Evolutionary conservation across 202 grass and related monocot species (phyloP).

Genomic region (Miscanthus sacchariflorus): DNA sequence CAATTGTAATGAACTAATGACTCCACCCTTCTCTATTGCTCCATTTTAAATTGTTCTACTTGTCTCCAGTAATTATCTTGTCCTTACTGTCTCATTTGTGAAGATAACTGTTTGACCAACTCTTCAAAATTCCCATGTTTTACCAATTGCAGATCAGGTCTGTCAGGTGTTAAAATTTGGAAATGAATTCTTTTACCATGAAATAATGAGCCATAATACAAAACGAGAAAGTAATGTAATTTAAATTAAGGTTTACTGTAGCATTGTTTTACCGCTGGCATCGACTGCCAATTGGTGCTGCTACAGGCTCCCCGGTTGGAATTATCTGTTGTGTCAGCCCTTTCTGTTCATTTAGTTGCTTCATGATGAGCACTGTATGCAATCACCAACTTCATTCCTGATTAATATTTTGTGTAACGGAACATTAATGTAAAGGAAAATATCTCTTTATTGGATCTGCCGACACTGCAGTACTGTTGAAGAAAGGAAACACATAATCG

Average conservation of each 20-base stretch:
- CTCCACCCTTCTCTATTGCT: slow-evolving; percentile 7
- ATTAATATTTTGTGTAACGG: slow-evolving; percentile 1
- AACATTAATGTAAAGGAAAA: neutral
- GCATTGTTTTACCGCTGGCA: neutral
- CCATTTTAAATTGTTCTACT: slow-evolving; percentile 20
- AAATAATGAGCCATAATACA: neutral
- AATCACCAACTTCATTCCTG: neutral
- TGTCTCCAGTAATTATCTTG: slow-evolving; percentile 8
- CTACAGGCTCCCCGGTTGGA: neutral
- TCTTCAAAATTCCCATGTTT: slow-evolving; percentile 17
- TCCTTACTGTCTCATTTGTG: slow-evolving; percentile 3
- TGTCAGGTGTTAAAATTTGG: slow-evolving; percentile 12
- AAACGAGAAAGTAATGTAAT: slow-evolving; percentile 1
- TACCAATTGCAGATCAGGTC: slow-evolving; percentile 1
- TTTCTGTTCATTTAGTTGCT: slow-evolving; percentile 29
- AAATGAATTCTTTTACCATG: slow-evolving; percentile 9
- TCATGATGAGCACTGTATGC: slow-evolving; percentile 31
- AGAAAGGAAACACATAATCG: slow-evolving; percentile 28
- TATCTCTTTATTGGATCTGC: slow-evolving; percentile 20
- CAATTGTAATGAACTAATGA: slow-evolving; percentile 36
- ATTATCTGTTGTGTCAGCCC: neutral
- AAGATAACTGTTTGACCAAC: slow-evolving; percentile 27
- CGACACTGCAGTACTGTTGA: slow-evolving; percentile 17
- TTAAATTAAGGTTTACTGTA: neutral
- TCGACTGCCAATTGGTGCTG: slow-evolving; percentile 3